Base-by-base conservation (phyloP, 352 stramenopile genomes). In the Phytophthora sojae region DNA sequence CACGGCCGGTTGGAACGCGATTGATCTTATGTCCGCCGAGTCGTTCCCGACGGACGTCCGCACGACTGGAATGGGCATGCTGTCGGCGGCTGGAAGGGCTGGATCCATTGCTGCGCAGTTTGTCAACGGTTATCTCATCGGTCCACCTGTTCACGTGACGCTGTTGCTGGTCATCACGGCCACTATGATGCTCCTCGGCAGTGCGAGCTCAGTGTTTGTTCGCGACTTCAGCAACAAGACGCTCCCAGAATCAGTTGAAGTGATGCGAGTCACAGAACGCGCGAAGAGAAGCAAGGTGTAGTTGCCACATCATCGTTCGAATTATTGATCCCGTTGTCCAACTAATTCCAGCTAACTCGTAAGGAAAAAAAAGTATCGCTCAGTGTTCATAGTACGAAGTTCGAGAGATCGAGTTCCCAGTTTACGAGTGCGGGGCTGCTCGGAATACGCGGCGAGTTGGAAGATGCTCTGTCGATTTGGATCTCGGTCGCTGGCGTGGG, bases 81-180 rank as follows among this genome's bases (percentile, higher is more conserved):
- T 97, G 57, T 91, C 90, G 0, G 91, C 91, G 2, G 82, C 77
- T 32, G 95, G 93, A 2, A 81, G 92, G 59, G 78, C 93, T 23
- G 95, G 93, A 15, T 96, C 91, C 2, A 91, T 98, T 49, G 72
- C 96, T 21, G 92, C 92, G 17, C 95, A 98, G 77, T 97, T 97
- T 79, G 86, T 96, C 11, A 97, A 97, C 53, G 92, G 90, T 0
- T 94, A 86, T 42, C 81, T 97, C 29, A 80, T 97, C 7, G 86
- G 83, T 1, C 86, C 87, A 26, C 87, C 87, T 0, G 73, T 88
- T 21, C 90, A 95, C 45, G 83, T 97, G 50, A 85, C 86, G 8
- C n/a, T 91, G 17, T 61, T 97, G 55, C 75, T 97, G 1, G 50
- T 70, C 8, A 81, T 96, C 54, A 96, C 90, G 9, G 83, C 88